Conservation (phyloP, 192 early-diverging fungal species). For the Endogone sp. region DNA sequence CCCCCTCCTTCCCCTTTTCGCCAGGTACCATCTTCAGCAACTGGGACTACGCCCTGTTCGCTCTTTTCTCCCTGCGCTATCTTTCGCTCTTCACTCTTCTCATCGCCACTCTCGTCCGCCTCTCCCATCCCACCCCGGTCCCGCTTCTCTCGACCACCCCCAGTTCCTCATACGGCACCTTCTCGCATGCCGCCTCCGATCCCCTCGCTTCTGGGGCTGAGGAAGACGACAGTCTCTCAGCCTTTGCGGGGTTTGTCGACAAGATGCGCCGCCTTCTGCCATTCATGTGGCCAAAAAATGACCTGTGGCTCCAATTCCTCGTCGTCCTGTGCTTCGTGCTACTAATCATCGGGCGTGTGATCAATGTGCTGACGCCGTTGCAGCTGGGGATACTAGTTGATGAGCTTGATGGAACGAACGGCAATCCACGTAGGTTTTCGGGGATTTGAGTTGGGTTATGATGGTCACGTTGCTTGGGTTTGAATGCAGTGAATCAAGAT, state of each 20-base stretch:
- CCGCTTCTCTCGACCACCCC: neutral
- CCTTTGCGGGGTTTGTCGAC: slow-evolving; percentile 38
- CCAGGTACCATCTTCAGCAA: neutral
- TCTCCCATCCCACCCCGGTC: neutral
- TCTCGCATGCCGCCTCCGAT: slow-evolving; percentile 14
- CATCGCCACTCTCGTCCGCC: neutral
- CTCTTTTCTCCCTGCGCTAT: neutral
- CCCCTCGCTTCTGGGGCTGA: slow-evolving; percentile 10
- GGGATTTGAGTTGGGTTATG: no score
- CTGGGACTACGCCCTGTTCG: neutral
- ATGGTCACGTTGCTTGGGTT: no score
- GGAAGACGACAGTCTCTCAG: slow-evolving; percentile 9
- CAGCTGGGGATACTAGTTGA: slow-evolving; percentile 86
- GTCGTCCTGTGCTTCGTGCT: slow-evolving; percentile 66
- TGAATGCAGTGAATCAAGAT: no score
- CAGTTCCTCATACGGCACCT: neutral
- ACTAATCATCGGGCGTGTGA: slow-evolving; percentile 56
- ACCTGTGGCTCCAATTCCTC: slow-evolving; percentile 56
- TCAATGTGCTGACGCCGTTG: slow-evolving; percentile 83
- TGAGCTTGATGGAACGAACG: slow-evolving; percentile 39
- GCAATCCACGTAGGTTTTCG: no score
- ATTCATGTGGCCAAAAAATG: slow-evolving; percentile 79
- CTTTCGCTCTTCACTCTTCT: neutral
- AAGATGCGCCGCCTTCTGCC: slow-evolving; percentile 70
- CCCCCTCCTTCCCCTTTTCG: neutral